Percentiles rank a stretch among this genome's conserved stretches.
These are phyloP conservation scores for Ophiostoma tasmaniense DNA, from an alignment of 2,329 filamentous ascomycete species.

Conservation along the genomic window DNA sequence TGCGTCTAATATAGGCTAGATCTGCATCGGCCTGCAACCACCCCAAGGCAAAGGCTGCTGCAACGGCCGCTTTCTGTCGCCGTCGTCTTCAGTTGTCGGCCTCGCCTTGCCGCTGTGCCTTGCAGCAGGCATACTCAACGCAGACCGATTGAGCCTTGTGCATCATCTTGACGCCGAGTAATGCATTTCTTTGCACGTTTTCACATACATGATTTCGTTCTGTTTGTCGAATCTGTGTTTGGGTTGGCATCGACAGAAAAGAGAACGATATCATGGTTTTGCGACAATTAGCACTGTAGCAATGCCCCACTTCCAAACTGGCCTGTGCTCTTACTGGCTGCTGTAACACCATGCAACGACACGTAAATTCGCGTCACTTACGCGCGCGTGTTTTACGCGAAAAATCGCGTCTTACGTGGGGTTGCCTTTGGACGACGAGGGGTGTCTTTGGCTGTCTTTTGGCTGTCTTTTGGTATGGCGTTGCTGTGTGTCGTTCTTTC, in stretches of 20 bases:
- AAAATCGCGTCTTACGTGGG: constrained; percentile 1
- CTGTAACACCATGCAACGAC: background rate
- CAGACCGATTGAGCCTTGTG: background rate
- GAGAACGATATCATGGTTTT: background rate
- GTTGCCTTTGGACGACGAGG: background rate
- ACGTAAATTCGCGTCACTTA: background rate
- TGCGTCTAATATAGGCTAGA: background rate
- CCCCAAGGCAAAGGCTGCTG: background rate
- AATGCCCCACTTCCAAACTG: background rate
- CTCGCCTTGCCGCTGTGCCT: background rate
- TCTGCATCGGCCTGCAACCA: background rate
- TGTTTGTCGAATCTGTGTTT: too few species aligned
- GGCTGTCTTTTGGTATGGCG: background rate
- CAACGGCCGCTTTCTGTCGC: background rate
- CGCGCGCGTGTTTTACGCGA: constrained; percentile 1
- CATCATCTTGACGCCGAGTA: background rate
- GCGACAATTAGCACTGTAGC: background rate
- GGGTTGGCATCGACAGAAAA: too few species aligned
- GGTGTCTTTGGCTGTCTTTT: background rate
- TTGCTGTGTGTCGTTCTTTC: background rate
- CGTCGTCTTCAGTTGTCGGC: too few species aligned
- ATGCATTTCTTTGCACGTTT: background rate
- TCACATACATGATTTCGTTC: too few species aligned
- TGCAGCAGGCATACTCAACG: background rate
- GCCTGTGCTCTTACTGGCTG: background rate